Conservation (phyloP, 2,329 filamentous ascomycete genomes). For the Aspergillaceae sp. region DNA sequence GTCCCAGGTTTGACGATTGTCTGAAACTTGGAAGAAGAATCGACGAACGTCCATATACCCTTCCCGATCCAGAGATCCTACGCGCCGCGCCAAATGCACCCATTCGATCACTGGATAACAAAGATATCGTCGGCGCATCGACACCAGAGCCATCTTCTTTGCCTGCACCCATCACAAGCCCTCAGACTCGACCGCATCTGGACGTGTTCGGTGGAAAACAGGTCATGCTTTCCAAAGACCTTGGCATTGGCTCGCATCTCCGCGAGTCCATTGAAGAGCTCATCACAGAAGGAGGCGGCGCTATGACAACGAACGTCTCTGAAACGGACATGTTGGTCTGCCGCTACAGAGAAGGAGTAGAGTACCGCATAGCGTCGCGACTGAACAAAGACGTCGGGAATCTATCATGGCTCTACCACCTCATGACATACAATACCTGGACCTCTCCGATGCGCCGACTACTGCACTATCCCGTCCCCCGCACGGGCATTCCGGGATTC, state of each 20-base stretch:
- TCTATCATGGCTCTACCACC: constrained; percentile 83
- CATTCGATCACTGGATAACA: constrained; percentile 49
- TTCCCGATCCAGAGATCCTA: constrained; percentile 83
- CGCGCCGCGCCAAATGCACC: constrained; percentile 48
- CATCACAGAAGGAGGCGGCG: constrained; percentile 62
- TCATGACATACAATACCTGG: constrained; percentile 84
- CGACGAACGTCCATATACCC: constrained; percentile 72
- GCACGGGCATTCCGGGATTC: constrained; percentile 70
- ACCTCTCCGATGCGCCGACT: constrained; percentile 74
- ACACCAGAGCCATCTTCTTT: constrained; percentile 40
- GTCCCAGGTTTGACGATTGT: constrained; percentile 82
- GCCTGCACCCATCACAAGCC: constrained; percentile 20
- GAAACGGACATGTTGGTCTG: constrained; percentile 78
- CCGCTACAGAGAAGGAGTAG: constrained; percentile 70
- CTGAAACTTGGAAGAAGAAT: constrained; percentile 87
- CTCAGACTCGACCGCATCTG: constrained; percentile 42
- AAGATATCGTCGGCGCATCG: constrained; percentile 60
- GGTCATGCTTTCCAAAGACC: constrained; percentile 68
- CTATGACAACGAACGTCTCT: constrained; percentile 55
- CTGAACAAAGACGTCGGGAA: constrained; percentile 79
- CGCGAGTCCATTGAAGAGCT: constrained; percentile 60
- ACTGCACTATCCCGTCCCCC: constrained; percentile 81
- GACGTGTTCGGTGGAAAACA: constrained; percentile 68
- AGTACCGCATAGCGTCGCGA: constrained; percentile 70
- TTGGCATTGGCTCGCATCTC: constrained; percentile 61